phyloP scores from a whole-genome alignment of 805 yeast species.

The Candida sithepensis region DNA sequence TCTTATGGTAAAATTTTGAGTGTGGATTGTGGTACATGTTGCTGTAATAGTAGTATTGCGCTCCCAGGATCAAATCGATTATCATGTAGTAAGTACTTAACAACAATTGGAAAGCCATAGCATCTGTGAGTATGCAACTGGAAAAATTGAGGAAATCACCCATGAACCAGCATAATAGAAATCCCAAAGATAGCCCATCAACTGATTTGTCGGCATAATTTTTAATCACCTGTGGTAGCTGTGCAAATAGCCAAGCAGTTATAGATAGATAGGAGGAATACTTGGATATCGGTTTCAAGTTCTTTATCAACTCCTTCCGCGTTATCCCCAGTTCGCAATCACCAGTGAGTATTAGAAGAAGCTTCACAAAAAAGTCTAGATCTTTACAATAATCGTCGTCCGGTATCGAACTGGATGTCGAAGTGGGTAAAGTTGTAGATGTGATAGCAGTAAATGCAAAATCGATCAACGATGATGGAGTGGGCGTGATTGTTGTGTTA shows the following conservation, averaged over 20 bases:
- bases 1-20: conserved; percentile 24
- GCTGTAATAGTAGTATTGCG: conserved; percentile 48
- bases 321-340: conserved; percentile 18
- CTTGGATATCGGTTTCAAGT: conserved; percentile 25
- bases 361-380: conserved; percentile 19
- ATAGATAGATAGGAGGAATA: conserved; percentile 39
- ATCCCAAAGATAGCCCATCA: conserved; percentile 61
- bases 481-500: neutral
- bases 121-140: conserved; percentile 45
- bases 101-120: conserved; percentile 44
- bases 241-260: conserved; percentile 69
- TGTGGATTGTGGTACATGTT: conserved; percentile 35
- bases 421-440: conserved; percentile 1
- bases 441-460: neutral
- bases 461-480: neutral
- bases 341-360: conserved; percentile 24
- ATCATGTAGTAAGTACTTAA: conserved; percentile 46
- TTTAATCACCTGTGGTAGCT: conserved; percentile 62
- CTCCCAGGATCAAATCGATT: conserved; percentile 42
- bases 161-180: conserved; percentile 58
- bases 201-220: conserved; percentile 60
- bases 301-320: conserved; percentile 14
- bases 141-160: conserved; percentile 58
- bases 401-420: conserved; percentile 3
- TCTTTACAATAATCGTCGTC: conserved; percentile 17